Conservation (phyloP, 2,329 filamentous ascomycete species). For the Aspergillus thermomutatus region DNA sequence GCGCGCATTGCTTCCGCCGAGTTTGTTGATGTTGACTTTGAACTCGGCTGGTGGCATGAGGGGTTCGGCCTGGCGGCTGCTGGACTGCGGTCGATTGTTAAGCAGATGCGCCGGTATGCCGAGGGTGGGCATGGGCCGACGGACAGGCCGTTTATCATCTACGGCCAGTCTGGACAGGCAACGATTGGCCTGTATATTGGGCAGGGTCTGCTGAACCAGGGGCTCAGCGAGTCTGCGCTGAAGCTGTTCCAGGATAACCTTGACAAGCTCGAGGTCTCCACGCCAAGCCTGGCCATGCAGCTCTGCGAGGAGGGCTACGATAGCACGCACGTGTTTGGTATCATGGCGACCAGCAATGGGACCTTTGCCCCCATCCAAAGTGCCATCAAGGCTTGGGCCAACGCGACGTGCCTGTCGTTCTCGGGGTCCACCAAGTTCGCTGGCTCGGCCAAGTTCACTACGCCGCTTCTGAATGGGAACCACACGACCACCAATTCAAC, state of each 20-base stretch:
- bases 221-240: conserved; percentile 26
- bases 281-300: conserved; percentile 35
- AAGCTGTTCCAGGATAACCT: conserved; percentile 24
- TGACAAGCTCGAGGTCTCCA: conserved; percentile 18
- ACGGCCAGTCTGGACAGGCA: conserved; percentile 26
- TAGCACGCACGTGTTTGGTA: conserved; percentile 32
- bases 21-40: conserved; percentile 19
- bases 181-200: conserved; percentile 39
- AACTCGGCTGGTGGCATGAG: conserved; percentile 28
- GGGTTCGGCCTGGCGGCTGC: conserved; percentile 15
- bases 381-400: conserved; percentile 9
- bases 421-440: conserved; percentile 1
- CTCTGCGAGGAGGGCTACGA: conserved; percentile 31
- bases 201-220: conserved; percentile 18
- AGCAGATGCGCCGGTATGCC: conserved; percentile 29
- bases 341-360: conserved; percentile 30
- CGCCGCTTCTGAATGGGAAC: background rate
- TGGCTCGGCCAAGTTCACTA: background rate
- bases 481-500: background rate
- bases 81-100: conserved; percentile 20
- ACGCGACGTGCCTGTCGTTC: conserved; percentile 9
- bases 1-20: conserved; percentile 4
- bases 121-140: conserved; percentile 20
- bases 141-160: conserved; percentile 25
- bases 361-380: conserved; percentile 30